These are phyloP conservation scores for Fistulinella prunicolor DNA, from an alignment of 768 basidiomycete species.

Conservation along the genomic window DNA sequence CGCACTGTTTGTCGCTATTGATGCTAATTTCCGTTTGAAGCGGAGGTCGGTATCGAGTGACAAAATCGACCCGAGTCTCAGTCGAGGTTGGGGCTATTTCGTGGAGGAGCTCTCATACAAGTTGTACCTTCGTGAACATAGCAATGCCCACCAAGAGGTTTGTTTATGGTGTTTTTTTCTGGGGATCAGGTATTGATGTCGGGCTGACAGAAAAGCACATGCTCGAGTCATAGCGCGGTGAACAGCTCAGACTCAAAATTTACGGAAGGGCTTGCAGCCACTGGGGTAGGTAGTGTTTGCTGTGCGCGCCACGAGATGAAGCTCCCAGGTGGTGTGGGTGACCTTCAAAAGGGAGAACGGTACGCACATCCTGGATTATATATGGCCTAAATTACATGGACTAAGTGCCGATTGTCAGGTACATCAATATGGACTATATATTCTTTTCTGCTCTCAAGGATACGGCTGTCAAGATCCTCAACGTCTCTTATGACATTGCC, in stretches of 20 bases:
- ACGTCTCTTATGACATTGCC: constrained; percentile 17
- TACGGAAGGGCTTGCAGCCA: neutral
- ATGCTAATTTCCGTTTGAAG: constrained; percentile 31
- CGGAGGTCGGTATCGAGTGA: constrained; percentile 11
- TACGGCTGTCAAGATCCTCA: neutral
- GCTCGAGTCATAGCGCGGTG: neutral
- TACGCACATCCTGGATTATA: too few relatives aligned
- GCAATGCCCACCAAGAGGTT: constrained; percentile 19
- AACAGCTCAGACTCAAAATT: neutral
- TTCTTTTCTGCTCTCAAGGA: neutral
- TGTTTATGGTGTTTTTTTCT: too few relatives aligned
- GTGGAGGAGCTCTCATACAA: constrained; percentile 23
- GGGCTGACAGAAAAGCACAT: neutral
- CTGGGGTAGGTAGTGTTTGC: neutral
- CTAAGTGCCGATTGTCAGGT: neutral
- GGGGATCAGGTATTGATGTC: too few relatives aligned
- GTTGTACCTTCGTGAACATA: constrained; percentile 6
- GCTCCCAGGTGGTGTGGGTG: neutral
- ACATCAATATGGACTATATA: neutral
- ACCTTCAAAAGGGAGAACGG: neutral
- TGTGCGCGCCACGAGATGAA: neutral
- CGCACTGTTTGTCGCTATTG: constrained; percentile 24
- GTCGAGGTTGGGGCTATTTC: constrained; percentile 22
- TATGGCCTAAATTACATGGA: neutral
- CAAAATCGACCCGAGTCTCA: constrained; percentile 18